Evolutionary conservation across 108 stramenopile species (phyloP).

Genomic region (Cyclotella choctawhatcheeana): DNA sequence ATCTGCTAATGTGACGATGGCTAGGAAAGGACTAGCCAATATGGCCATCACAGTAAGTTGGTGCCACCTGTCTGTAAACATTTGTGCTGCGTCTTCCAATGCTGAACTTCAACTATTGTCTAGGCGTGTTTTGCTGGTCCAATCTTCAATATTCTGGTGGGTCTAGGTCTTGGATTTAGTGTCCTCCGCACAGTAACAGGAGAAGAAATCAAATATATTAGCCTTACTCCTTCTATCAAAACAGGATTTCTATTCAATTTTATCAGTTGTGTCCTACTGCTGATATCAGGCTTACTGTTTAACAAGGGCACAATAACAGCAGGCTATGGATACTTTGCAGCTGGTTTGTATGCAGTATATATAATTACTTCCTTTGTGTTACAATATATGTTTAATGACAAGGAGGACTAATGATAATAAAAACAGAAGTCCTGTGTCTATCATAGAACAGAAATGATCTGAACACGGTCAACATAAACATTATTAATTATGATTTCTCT

Average conservation of each 20-base stretch:
- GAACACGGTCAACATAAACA: too few relatives aligned
- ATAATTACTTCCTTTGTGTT: constrained; percentile 40
- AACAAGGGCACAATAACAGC: constrained; percentile 60
- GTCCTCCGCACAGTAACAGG: constrained; percentile 35
- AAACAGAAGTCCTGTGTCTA: not conserved
- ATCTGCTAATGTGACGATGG: constrained; percentile 78
- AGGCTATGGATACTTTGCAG: constrained; percentile 66
- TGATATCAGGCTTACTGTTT: constrained; percentile 40
- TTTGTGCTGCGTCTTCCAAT: not conserved
- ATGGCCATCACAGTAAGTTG: constrained; percentile 56
- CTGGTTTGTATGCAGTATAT: constrained; percentile 51
- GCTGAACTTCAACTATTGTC: not conserved
- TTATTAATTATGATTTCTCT: too few relatives aligned
- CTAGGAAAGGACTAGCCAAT: constrained; percentile 69
- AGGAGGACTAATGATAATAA: too few relatives aligned
- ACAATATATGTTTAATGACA: constrained; percentile 30
- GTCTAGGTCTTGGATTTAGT: constrained; percentile 41
- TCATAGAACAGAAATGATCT: not conserved
- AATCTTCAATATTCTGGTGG: constrained; percentile 73
- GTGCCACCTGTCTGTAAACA: not conserved
- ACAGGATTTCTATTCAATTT: constrained; percentile 55
- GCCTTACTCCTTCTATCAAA: constrained; percentile 42
- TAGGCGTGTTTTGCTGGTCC: constrained; percentile 78
- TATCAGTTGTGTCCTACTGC: constrained; percentile 41
- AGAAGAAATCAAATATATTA: constrained; percentile 33